These are phyloP conservation scores for Hsuehochloa calcarea DNA, from an alignment of 176 grass and related monocot species.

Conservation along the genomic window DNA sequence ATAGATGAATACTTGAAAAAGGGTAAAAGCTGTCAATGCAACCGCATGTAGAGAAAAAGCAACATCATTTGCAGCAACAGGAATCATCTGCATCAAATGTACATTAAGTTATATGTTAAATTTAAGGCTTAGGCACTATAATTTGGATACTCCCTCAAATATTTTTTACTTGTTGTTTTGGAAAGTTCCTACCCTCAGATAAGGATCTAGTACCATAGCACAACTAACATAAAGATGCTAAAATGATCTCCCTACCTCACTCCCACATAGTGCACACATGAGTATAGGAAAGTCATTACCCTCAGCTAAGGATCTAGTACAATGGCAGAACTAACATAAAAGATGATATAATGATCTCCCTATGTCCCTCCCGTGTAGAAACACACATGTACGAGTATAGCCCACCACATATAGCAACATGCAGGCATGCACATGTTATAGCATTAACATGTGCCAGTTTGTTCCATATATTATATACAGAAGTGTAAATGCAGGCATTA, in stretches of 20 bases:
- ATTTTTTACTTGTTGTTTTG: neutral
- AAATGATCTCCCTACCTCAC: neutral
- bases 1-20: slow-evolving; percentile 94
- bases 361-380: neutral
- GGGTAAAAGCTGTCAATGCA: slow-evolving; percentile 81
- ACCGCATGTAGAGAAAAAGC: slow-evolving; percentile 93
- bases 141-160: neutral
- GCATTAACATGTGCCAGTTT: neutral
- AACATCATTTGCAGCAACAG: slow-evolving; percentile 96
- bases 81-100: slow-evolving; percentile 70
- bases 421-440: neutral
- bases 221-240: neutral
- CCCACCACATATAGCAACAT: neutral
- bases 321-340: neutral
- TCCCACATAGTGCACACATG: neutral
- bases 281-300: neutral
- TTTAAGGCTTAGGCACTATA: neutral
- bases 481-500: neutral
- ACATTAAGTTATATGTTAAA: neutral
- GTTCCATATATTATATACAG: neutral
- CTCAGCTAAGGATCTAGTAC: neutral
- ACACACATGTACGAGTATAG: neutral
- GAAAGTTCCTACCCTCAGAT: neutral
- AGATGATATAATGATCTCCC: neutral
- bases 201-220: neutral